Evolutionary conservation across 2,329 filamentous ascomycete genomes (phyloP), one percentile per base, ranked within the genome.

Genomic region (Monosporascus sp.): DNA sequence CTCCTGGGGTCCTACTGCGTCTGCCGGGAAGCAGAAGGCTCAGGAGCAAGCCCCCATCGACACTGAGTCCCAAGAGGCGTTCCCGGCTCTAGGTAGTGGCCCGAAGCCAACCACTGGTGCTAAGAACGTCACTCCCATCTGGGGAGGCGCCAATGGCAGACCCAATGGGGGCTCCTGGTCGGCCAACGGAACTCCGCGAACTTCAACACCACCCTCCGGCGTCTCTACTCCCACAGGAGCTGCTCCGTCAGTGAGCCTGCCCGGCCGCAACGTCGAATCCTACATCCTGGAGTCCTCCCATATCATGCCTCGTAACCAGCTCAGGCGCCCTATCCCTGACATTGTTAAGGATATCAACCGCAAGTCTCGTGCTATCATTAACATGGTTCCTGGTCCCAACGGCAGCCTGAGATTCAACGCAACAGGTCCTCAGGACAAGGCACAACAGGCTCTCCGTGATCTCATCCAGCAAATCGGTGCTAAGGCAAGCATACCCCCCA

Each of bases 321-420:
- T 97, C 65, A 95, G 89, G 78, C 90, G 90, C 62, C 90, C 93
- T 7, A 79, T 97, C 50, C 78, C 84, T 35, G 93, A 97, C 61
- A 86, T 94, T 60, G 77, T 97, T 66, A 89, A 90, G 68, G 91
- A 97, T 60, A 89, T 97, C 73, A 97, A 96, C 74, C 89, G 88
- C 73, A 89, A 88, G 67, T 96, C 90, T 56, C 91, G 93, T 68
- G 91, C 92, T 54, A 89, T 85, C 62, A 84, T 99, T 61, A 86
- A 88, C 61, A 87, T 92, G 79, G 83, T 83, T 54, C 81, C 83
- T 55, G 84, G 86, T n/a, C 81, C 85, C 58, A 86, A 83, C 58
- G 89, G 88, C 22, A 81, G 82, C 38, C 78, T 91, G 62, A 85
- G 87, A 62, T 95, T 99, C 67, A 89, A 93, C 70, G 91, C 91